Conservation (phyloP, 1,139 yeast genomes). For the Candida gigantensis region DNA sequence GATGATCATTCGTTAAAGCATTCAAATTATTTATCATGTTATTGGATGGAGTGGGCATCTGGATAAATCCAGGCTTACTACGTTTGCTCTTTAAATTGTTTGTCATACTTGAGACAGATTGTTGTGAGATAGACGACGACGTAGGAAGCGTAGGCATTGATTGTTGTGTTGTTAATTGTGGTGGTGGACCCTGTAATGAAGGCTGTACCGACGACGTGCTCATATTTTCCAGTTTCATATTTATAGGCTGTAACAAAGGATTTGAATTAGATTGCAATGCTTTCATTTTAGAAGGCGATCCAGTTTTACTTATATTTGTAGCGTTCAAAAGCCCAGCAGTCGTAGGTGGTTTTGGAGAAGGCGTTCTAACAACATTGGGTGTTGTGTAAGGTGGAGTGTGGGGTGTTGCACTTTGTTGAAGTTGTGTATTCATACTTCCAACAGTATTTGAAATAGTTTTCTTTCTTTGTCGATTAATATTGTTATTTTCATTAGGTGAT, state of each 20-base stretch:
- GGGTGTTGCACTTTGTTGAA: constrained; percentile 10
- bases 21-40: constrained; percentile 31
- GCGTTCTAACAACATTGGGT: constrained; percentile 44
- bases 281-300: constrained; percentile 57
- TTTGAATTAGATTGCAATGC: constrained; percentile 47
- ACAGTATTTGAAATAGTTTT: constrained; percentile 42
- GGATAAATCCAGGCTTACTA: constrained; percentile 44
- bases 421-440: constrained; percentile 13
- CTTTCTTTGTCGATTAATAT: constrained; percentile 18
- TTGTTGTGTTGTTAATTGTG: constrained; percentile 14
- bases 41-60: constrained; percentile 50
- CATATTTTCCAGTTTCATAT: constrained; percentile 35
- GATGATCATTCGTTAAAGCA: constrained; percentile 35
- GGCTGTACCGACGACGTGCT: no score
- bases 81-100: constrained; percentile 19
- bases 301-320: constrained; percentile 21
- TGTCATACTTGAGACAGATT: constrained; percentile 3
- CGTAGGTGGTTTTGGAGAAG: constrained; percentile 43
- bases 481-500: constrained; percentile 15
- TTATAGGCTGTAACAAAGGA: constrained; percentile 63
- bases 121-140: constrained; percentile 6
- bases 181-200: no score
- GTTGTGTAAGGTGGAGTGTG: constrained; percentile 23
- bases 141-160: constrained; percentile 17
- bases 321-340: constrained; percentile 22